These are phyloP conservation scores for Candida sakaeoensis DNA, from an alignment of 805 yeast species.

Conservation along the genomic window DNA sequence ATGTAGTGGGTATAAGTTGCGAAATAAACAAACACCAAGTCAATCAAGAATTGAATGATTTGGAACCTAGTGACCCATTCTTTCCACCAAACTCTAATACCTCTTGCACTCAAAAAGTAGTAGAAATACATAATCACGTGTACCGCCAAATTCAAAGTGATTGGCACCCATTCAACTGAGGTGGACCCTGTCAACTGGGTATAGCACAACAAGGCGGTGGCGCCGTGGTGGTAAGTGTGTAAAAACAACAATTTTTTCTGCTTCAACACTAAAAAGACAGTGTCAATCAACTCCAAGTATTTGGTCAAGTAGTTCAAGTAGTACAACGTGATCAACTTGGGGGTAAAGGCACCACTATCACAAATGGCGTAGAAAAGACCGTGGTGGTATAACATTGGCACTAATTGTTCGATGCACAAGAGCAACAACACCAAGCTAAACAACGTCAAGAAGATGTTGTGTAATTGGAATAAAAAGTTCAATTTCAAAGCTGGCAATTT, in stretches of 20 bases:
- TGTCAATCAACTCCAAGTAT: constrained; percentile 84
- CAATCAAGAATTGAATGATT: constrained; percentile 88
- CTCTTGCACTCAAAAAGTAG: constrained; percentile 89
- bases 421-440: constrained; percentile 63
- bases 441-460: constrained; percentile 71
- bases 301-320: constrained; percentile 90
- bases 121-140: constrained; percentile 98
- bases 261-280: constrained; percentile 85
- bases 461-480: constrained; percentile 76
- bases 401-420: constrained; percentile 76
- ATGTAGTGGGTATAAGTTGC: constrained; percentile 92
- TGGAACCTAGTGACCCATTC: constrained; percentile 98
- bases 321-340: constrained; percentile 76
- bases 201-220: constrained; percentile 91
- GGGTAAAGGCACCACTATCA: constrained; percentile 73
- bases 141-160: constrained; percentile 81
- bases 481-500: constrained; percentile 66
- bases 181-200: constrained; percentile 89
- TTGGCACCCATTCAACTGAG: constrained; percentile 93
- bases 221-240: constrained; percentile 98
- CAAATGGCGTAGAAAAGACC: constrained; percentile 88
- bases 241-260: constrained; percentile 88
- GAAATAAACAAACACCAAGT: constrained; percentile 85
- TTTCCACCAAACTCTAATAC: constrained; percentile 98
- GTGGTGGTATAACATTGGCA: constrained; percentile 69